These are phyloP conservation scores for Aspergillus unguis DNA, from an alignment of 2,329 filamentous ascomycete genomes.

Conservation along the genomic window DNA sequence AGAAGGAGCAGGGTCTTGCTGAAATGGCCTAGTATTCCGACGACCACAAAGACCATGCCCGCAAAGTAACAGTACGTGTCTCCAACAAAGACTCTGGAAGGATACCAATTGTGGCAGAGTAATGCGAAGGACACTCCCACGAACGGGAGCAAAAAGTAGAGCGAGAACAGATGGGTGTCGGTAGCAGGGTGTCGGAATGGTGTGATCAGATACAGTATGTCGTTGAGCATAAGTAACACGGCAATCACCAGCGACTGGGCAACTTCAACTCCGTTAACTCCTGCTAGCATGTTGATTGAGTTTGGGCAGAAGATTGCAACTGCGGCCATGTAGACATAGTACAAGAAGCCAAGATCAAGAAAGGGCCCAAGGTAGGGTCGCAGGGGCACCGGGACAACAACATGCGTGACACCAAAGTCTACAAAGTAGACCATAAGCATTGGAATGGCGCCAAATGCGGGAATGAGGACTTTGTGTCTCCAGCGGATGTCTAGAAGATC, in stretches of 20 bases:
- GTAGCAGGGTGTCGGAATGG: conserved; percentile 88
- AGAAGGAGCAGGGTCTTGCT: conserved; percentile 92
- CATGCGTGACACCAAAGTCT: conserved; percentile 94
- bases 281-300: conserved; percentile 98
- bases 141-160: conserved; percentile 92
- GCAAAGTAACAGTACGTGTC: conserved; percentile 99
- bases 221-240: conserved; percentile 77
- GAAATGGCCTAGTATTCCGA: conserved; percentile 95
- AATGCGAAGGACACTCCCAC: conserved; percentile 86
- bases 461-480: conserved; percentile 98
- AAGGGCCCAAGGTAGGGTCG: conserved; percentile 81
- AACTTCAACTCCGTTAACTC: conserved; percentile 98
- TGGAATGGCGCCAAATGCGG: conserved; percentile 86
- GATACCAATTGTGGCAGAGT: conserved; percentile 91
- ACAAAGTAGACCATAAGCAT: conserved; percentile 97
- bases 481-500: conserved; percentile 97
- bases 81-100: conserved; percentile 89
- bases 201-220: conserved; percentile 78
- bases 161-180: conserved; percentile 91
- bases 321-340: conserved; percentile 96
- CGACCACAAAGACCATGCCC: conserved; percentile 97
- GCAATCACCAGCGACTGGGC: conserved; percentile 91
- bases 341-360: conserved; percentile 75
- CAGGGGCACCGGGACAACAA: conserved; percentile 84
- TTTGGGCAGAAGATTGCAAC: conserved; percentile 98